phyloP scores from a whole-genome alignment of 1,284 basidiomycete species.

The Peniophora sp. region DNA sequence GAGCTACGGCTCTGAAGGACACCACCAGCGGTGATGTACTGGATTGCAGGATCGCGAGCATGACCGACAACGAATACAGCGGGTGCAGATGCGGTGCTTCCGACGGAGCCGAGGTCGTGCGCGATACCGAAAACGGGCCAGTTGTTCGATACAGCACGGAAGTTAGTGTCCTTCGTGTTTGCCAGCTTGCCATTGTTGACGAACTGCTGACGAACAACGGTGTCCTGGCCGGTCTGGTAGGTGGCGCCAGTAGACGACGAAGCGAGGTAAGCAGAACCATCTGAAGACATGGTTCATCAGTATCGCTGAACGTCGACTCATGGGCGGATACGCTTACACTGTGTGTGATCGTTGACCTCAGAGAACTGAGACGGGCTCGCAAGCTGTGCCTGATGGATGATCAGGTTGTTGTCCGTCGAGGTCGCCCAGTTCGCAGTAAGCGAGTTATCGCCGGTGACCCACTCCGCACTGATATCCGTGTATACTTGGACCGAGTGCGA shows the following conservation, averaged over 20 bases:
- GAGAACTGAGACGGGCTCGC: slow-evolving; percentile 35
- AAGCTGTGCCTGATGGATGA: slow-evolving; percentile 55
- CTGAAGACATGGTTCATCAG: background rate
- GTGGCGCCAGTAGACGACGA: slow-evolving; percentile 24
- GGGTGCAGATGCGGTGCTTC: slow-evolving; percentile 24
- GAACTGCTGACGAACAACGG: slow-evolving; percentile 46
- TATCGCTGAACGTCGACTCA: too few species aligned
- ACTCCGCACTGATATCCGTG: slow-evolving; percentile 60
- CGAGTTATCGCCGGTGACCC: slow-evolving; percentile 51
- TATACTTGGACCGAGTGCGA: slow-evolving; percentile 53
- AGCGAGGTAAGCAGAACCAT: slow-evolving; percentile 1
- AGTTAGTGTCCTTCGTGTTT: slow-evolving; percentile 49
- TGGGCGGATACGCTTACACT: slow-evolving; percentile 46
- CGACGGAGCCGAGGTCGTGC: slow-evolving; percentile 42
- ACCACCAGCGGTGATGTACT: slow-evolving; percentile 44
- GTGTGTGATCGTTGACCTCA: slow-evolving; percentile 51
- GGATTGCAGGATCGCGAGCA: slow-evolving; percentile 49
- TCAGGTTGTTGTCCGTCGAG: slow-evolving; percentile 28
- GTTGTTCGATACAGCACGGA: slow-evolving; percentile 48
- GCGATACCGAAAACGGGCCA: slow-evolving; percentile 65
- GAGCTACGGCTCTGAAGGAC: slow-evolving; percentile 36
- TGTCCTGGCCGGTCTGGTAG: slow-evolving; percentile 54
- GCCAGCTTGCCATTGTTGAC: slow-evolving; percentile 45
- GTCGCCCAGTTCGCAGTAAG: slow-evolving; percentile 49
- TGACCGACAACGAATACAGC: slow-evolving; percentile 51